A percentile compares a stretch with the other conserved stretches of the same genome.
Conservation (phyloP, 2,329 filamentous ascomycete genomes). For the Diaporthe citrichinensis region DNA sequence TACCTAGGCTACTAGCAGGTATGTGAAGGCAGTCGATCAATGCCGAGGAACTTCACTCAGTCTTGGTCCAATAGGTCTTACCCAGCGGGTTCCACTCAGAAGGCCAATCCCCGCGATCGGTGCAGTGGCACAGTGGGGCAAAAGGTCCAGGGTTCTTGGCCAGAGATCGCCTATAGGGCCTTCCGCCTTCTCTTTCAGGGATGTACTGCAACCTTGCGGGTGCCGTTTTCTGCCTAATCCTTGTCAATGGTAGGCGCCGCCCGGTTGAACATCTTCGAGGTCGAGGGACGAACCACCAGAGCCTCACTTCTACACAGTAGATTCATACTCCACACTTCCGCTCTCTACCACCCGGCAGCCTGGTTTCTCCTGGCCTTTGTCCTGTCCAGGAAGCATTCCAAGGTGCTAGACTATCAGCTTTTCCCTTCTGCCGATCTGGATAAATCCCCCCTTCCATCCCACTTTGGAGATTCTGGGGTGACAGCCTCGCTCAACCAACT, state of each 20-base stretch:
- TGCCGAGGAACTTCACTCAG: conserved; percentile 34
- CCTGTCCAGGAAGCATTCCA: not conserved
- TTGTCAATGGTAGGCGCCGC: not conserved
- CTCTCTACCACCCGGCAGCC: not conserved
- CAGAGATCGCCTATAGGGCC: not conserved
- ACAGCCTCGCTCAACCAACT: not conserved
- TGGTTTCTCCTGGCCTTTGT: not conserved
- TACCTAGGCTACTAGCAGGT: conserved; percentile 16
- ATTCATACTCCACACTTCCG: conserved; percentile 37
- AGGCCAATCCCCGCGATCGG: conserved; percentile 16
- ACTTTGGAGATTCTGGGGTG: conserved; percentile 5
- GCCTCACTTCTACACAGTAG: conserved; percentile 25
- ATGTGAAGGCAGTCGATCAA: conserved; percentile 18
- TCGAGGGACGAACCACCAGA: conserved; percentile 1
- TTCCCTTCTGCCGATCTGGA: not conserved
- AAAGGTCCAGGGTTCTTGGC: conserved; percentile 3
- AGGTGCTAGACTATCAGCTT: not conserved
- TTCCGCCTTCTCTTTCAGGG: conserved; percentile 37
- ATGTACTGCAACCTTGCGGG: conserved; percentile 2
- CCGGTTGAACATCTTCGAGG: conserved; percentile 9
- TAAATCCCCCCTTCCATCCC: conserved; percentile 6
- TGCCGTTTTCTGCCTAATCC: conserved; percentile 20
- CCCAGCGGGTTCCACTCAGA: not conserved
- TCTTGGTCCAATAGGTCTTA: not conserved
- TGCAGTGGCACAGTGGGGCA: conserved; percentile 12